phyloP scores from a whole-genome alignment of 2,329 filamentous ascomycete genomes.

The Fusarium sp. region DNA sequence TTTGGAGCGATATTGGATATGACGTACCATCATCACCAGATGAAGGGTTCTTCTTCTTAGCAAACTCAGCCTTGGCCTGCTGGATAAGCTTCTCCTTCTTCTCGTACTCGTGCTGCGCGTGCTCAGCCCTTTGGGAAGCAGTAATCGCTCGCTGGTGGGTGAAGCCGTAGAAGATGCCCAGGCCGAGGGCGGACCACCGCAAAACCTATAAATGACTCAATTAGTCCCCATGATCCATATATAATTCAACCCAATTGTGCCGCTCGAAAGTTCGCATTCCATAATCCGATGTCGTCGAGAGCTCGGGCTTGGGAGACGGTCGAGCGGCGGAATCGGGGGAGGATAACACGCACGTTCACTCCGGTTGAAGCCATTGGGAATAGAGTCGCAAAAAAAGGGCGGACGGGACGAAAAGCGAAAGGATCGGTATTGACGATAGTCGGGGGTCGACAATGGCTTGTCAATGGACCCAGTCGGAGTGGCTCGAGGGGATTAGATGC shows the following conservation, averaged over 20 bases:
- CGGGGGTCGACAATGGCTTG: slow-evolving; percentile 55
- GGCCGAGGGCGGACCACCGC: slow-evolving; percentile 92
- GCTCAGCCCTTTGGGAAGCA: slow-evolving; percentile 75
- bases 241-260: slow-evolving; percentile 22
- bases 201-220: slow-evolving; percentile 76
- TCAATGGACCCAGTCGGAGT: slow-evolving; percentile 59
- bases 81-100: slow-evolving; percentile 93
- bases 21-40: slow-evolving; percentile 51
- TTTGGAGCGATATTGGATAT: slow-evolving; percentile 6
- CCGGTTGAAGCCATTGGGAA: slow-evolving; percentile 74
- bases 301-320: slow-evolving; percentile 37
- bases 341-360: slow-evolving; percentile 70
- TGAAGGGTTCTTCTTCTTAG: slow-evolving; percentile 75
- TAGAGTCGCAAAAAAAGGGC: slow-evolving; percentile 57
- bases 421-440: slow-evolving; percentile 52
- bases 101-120: slow-evolving; percentile 84
- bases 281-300: slow-evolving; percentile 30
- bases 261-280: slow-evolving; percentile 29
- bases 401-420: slow-evolving; percentile 53
- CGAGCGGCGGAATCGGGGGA: slow-evolving; percentile 44
- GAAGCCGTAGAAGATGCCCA: slow-evolving; percentile 95
- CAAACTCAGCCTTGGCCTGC: slow-evolving; percentile 91
- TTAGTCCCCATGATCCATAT: slow-evolving; percentile 43
- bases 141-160: slow-evolving; percentile 89
- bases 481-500: slow-evolving; percentile 56